Evolutionary conservation across 306 rosid species (phyloP).

Genomic region (Dryas octopetala): DNA sequence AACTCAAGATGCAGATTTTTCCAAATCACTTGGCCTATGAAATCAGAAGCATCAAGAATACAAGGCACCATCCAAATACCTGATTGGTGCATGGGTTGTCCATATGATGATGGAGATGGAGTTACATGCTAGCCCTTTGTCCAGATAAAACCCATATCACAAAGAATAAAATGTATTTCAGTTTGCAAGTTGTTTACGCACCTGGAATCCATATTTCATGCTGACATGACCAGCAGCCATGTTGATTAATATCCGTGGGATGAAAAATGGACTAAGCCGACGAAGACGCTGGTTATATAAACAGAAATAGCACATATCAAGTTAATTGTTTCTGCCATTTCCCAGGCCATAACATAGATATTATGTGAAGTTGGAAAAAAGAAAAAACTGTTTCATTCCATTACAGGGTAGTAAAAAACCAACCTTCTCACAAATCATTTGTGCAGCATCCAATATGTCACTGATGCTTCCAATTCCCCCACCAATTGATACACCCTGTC

Average conservation of each 20-base stretch:
- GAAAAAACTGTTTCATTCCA: constrained; percentile 3
- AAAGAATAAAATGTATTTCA: constrained; percentile 1
- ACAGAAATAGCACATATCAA: constrained; percentile 2
- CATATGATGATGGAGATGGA: neutral
- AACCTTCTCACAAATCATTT: constrained; percentile 83
- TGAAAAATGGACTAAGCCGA: constrained; percentile 95
- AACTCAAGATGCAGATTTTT: neutral
- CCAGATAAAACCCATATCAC: neutral
- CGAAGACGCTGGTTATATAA: constrained; percentile 60
- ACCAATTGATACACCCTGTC: constrained; percentile 90
- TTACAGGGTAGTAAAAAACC: constrained; percentile 17
- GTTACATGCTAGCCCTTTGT: constrained; percentile 8
- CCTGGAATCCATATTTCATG: constrained; percentile 98
- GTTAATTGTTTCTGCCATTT: constrained; percentile 8
- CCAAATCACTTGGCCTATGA: neutral
- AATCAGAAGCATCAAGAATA: neutral
- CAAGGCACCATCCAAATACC: neutral
- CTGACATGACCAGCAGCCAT: constrained; percentile 98
- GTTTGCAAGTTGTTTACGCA: constrained; percentile 27
- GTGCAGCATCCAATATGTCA: constrained; percentile 85
- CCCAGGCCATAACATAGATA: constrained; percentile 16
- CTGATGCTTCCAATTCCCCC: constrained; percentile 92
- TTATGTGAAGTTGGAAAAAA: constrained; percentile 10
- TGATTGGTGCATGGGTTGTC: neutral
- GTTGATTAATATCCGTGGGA: constrained; percentile 88